Base-by-base conservation (phyloP, 352 stramenopile species). In the Aphanomyces euteiches region DNA sequence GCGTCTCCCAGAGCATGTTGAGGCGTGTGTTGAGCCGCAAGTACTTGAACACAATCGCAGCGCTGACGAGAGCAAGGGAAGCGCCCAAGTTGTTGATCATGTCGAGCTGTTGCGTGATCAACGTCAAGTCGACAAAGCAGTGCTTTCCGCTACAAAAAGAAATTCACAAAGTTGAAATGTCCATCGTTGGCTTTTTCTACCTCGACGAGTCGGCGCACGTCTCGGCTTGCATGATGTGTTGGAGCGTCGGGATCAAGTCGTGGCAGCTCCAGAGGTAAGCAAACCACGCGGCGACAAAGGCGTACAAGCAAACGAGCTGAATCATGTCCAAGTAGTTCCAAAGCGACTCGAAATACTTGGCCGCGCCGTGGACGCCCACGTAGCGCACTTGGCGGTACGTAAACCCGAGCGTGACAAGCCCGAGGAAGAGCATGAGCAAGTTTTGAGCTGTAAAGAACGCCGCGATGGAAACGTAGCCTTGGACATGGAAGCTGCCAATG, bases 21-120 rank as follows among this genome's bases (percentile, higher is more conserved):
- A 91, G 74, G 1, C 83, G 82, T 57, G 82, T 87, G 67, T 91
- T 91, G n/a, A 91, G 68, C 5, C 84, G 80, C 58, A 93, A 67
- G 54, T 91, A 93, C 79, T 93, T 93, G 76, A 91, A 93, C 47
- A 93, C 82, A 64, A 93, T 93, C 0, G 83, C 82, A 28, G 90
- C 79, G 0, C 82, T 90, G 37, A 90, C 80, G 4, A 93, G 67
- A 36, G 82, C 79, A 4, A 93, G 75, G n/a, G 75, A 75, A 17
- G 85, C 81, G 4, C 81, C 80, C 43, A 79, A 82, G 58, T 92
- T 88, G 38, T 74, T 88, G n/a, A 90, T 74, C 12, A 77, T 72
- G 8, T 75, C 70, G 41, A 84, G 83, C 7, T 77, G 73, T 72
- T 77, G 82, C 13, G 82, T 80, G 34, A 93, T 64, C 4, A 74